Evolutionary conservation across 345 rosid genomes (phyloP).

Genomic region (Hibiscus tridactylites): DNA sequence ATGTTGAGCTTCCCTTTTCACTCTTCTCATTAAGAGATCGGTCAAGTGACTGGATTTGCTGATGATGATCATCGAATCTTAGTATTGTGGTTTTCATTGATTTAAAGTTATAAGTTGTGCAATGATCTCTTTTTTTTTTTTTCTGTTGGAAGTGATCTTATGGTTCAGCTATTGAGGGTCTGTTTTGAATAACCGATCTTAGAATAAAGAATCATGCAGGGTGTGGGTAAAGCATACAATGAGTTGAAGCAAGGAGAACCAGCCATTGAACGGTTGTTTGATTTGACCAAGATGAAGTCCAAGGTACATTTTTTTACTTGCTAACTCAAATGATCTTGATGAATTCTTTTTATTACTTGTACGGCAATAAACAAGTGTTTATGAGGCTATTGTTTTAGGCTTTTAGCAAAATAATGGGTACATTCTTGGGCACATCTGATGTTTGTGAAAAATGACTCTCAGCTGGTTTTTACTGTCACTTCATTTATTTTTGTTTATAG

Average conservation of each 20-base stretch:
- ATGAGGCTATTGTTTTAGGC: neutral
- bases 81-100: neutral
- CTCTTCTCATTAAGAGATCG: neutral
- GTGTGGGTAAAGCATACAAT: slow-evolving; percentile 83
- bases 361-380: neutral
- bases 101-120: slow-evolving; percentile 3
- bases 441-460: neutral
- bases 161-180: slow-evolving; percentile 19
- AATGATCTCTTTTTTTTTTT: slow-evolving; percentile 1
- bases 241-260: slow-evolving; percentile 97
- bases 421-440: neutral
- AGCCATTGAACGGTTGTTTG: slow-evolving; percentile 74
- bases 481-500: slow-evolving; percentile 29
- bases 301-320: slow-evolving; percentile 34
- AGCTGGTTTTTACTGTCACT: slow-evolving; percentile 5
- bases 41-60: neutral
- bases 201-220: slow-evolving; percentile 48
- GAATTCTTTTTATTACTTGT: neutral
- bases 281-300: slow-evolving; percentile 44
- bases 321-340: slow-evolving; percentile 1
- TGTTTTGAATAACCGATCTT: slow-evolving; percentile 29
- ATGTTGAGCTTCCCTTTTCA: neutral
- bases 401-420: neutral
- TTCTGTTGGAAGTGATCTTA: neutral
- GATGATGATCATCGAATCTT: neutral